Percentiles rank a stretch among this genome's conserved stretches.
Conservation (phyloP, 495 filamentous ascomycete genomes). For the Chaetomium fimeti region DNA sequence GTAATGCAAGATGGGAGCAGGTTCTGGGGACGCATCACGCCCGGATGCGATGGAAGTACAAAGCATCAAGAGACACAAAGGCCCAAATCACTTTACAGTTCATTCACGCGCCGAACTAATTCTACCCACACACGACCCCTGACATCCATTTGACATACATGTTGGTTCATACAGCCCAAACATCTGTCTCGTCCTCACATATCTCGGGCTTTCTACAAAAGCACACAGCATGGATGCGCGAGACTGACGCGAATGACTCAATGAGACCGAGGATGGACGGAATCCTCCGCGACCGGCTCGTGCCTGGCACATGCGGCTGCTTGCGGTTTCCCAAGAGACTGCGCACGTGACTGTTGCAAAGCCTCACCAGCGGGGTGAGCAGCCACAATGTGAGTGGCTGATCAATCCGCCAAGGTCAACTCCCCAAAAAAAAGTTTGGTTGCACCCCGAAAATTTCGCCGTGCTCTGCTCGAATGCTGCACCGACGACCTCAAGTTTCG, state of each 20-base stretch:
- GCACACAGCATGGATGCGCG: conserved; percentile 24
- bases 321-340: not conserved
- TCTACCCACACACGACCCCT: no score
- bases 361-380: not conserved
- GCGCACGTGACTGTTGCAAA: not conserved
- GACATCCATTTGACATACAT: no score
- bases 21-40: no score
- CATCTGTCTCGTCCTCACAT: no score
- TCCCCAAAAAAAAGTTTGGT: conserved; percentile 29
- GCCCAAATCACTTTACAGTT: no score
- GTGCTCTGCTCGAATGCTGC: conserved; percentile 2
- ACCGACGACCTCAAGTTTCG: not conserved
- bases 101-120: no score
- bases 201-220: no score
- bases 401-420: conserved; percentile 1
- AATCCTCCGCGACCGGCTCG: not conserved
- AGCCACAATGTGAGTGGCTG: not conserved
- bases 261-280: conserved; percentile 3
- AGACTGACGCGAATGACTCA: conserved; percentile 34
- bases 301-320: conserved; percentile 18
- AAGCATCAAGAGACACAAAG: no score
- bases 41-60: no score
- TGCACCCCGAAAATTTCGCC: conserved; percentile 27
- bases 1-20: no score
- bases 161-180: no score